Percentiles rank a stretch among this genome's conserved stretches.
Evolutionary conservation across 75 land plant species (phyloP).

Genomic region (Larix kaempferi): DNA sequence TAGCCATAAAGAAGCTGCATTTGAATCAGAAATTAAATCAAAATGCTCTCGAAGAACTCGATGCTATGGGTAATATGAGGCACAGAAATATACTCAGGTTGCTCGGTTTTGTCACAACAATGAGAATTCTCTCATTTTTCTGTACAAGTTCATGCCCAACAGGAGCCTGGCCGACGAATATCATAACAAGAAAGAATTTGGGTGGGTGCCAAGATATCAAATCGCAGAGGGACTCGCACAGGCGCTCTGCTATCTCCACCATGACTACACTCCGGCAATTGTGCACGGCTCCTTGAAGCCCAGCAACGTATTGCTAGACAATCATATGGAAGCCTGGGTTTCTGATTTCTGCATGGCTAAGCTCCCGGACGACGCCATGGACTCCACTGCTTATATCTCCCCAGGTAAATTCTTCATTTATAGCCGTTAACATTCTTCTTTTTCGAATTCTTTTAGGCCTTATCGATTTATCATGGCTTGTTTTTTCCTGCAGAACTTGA

Average conservation of each 20-base stretch:
- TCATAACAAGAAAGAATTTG: conserved; percentile 42
- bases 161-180: conserved; percentile 76
- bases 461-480: background rate
- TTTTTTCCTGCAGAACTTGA: conserved; percentile 23
- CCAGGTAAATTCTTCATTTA: conserved; percentile 44
- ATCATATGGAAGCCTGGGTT: conserved; percentile 82
- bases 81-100: conserved; percentile 91
- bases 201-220: conserved; percentile 68
- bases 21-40: background rate
- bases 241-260: conserved; percentile 81
- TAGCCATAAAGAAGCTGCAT: conserved; percentile 25
- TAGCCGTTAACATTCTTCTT: background rate
- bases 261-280: conserved; percentile 75
- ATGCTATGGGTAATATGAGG: conserved; percentile 68
- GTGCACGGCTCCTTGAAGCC: conserved; percentile 87
- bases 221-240: conserved; percentile 82
- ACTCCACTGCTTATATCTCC: conserved; percentile 88
- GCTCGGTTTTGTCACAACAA: conserved; percentile 87
- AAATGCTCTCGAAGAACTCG: conserved; percentile 60
- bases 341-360: conserved; percentile 96
- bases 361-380: conserved; percentile 70
- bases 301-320: conserved; percentile 74
- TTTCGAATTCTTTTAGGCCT: too few species aligned
- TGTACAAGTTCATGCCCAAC: conserved; percentile 96
- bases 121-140: conserved; percentile 58